These are phyloP conservation scores for Candida xiaguanensis DNA, from an alignment of 805 yeast species.

Conservation along the genomic window DNA sequence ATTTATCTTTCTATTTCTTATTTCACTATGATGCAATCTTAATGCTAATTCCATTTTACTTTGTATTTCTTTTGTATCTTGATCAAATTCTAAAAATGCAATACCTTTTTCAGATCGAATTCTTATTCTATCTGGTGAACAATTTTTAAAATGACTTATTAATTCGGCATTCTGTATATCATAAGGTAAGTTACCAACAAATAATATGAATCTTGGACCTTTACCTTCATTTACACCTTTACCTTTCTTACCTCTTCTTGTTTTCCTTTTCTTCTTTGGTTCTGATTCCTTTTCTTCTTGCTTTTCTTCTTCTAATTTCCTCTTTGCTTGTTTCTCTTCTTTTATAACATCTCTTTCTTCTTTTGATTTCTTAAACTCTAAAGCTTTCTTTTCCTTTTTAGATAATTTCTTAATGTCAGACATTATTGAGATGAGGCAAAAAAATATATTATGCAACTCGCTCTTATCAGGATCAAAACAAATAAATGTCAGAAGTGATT, in stretches of 20 bases:
- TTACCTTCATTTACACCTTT: slow-evolving; percentile 46
- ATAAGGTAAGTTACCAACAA: slow-evolving; percentile 88
- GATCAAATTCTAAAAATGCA: slow-evolving; percentile 82
- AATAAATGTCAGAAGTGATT: not conserved
- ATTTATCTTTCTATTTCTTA: slow-evolving; percentile 76
- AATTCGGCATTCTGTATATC: slow-evolving; percentile 61
- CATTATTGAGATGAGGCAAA: slow-evolving; percentile 11
- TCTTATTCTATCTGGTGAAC: slow-evolving; percentile 73
- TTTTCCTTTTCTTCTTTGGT: slow-evolving; percentile 62
- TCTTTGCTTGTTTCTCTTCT: slow-evolving; percentile 28
- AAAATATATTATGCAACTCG: slow-evolving; percentile 5
- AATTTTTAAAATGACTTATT: slow-evolving; percentile 65
- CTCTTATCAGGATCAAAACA: slow-evolving; percentile 1
- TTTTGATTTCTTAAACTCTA: slow-evolving; percentile 48
- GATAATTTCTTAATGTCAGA: slow-evolving; percentile 40
- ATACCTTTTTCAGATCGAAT: slow-evolving; percentile 83
- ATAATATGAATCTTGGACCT: slow-evolving; percentile 72
- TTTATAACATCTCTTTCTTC: slow-evolving; percentile 36
- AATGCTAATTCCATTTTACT: slow-evolving; percentile 81
- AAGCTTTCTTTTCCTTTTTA: slow-evolving; percentile 64
- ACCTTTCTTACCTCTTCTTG: slow-evolving; percentile 75
- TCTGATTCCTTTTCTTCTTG: slow-evolving; percentile 21
- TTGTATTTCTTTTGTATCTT: slow-evolving; percentile 58
- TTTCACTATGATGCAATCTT: slow-evolving; percentile 70
- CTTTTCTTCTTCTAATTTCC: slow-evolving; percentile 19